phyloP scores from a whole-genome alignment of 495 filamentous ascomycete genomes.

The Sphaerosporella brunnea region DNA sequence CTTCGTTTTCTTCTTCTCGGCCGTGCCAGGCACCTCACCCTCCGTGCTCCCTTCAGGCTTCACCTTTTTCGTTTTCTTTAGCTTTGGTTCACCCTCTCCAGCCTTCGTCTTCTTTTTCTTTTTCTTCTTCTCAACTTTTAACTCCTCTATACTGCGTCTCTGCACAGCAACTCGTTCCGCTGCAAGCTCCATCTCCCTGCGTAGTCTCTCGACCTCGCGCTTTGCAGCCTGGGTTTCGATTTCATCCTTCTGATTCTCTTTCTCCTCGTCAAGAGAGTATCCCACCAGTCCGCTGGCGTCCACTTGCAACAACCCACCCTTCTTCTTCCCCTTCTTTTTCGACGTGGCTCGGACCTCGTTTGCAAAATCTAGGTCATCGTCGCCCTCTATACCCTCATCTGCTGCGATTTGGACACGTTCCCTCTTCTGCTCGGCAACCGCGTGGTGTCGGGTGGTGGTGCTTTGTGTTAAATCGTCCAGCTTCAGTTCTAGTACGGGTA shows the following conservation, averaged over 20 bases:
- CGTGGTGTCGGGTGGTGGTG: conserved; percentile 6
- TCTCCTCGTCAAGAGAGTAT: conserved; percentile 41
- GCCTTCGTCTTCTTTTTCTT: conserved; percentile 15
- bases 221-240: conserved; percentile 70
- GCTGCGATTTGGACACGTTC: conserved; percentile 8
- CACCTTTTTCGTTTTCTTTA: conserved; percentile 5
- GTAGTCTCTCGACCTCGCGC: conserved; percentile 64
- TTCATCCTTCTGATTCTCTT: conserved; percentile 43
- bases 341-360: conserved; percentile 11
- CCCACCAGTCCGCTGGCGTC: conserved; percentile 62
- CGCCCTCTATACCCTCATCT: conserved; percentile 21
- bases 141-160: conserved; percentile 34
- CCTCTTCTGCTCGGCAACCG: conserved; percentile 5
- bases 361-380: conserved; percentile 12
- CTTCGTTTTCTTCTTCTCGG: conserved; percentile 38
- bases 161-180: conserved; percentile 57
- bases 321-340: conserved; percentile 26
- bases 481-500: conserved; percentile 85
- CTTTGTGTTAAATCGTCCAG: conserved; percentile 40
- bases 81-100: conserved; percentile 14
- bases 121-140: conserved; percentile 38
- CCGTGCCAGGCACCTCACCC: conserved; percentile 25
- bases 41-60: conserved; percentile 5
- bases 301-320: conserved; percentile 52
- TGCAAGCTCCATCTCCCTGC: conserved; percentile 80